Evolutionary conservation across 495 filamentous ascomycete genomes (phyloP), one percentile per base, ranked within the genome.

Genomic region (Trichoderma erinaceum): DNA sequence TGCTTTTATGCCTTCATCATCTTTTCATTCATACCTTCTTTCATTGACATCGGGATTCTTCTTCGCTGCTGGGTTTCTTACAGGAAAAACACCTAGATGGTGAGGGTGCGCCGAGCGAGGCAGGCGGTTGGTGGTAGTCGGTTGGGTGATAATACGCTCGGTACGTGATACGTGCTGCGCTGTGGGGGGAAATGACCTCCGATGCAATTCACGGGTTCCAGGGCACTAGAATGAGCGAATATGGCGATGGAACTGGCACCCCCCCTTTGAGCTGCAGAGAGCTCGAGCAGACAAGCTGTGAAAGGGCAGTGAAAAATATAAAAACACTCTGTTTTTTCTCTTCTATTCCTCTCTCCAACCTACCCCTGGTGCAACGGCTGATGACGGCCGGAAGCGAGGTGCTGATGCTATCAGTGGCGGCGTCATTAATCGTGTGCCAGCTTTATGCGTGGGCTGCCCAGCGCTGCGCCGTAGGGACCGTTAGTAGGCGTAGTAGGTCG

Each of bases 91-190:
- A 61, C 10, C 4, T 23, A 4, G 12, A 32, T 61, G 25, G 56
- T 61, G 56, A 61, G 29, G 56, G 56, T 61, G 56, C 25, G 56
- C 27, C 56, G 27, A 32, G 56, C 56, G 2, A 61, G 56, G 10
- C 25, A 61, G 56, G 56, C 56, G 56, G 56, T 61, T 61, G 56
- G 56, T 61, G 56, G 56, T 61, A 25, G 13, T 61, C 56, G 56
- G 56, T 61, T 61, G 56, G 56, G 27, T 25, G 56, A 21, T 61
- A 13, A 61, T 32, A 18, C 18, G 21, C 3, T n/a, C 21, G 18
- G 48, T 52, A 27, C 56, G 27, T 61, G 56, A 61, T 61, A 61
- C 56, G 56, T 61, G 25, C 56, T 61, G 56, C 23, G 56, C 56
- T 61, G 56, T 61, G 56, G 56, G 56, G 56, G 56, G 32, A 25